Evolutionary conservation across 1,139 yeast species (phyloP).

Genomic region (Yamadazyma atmosphaerica): DNA sequence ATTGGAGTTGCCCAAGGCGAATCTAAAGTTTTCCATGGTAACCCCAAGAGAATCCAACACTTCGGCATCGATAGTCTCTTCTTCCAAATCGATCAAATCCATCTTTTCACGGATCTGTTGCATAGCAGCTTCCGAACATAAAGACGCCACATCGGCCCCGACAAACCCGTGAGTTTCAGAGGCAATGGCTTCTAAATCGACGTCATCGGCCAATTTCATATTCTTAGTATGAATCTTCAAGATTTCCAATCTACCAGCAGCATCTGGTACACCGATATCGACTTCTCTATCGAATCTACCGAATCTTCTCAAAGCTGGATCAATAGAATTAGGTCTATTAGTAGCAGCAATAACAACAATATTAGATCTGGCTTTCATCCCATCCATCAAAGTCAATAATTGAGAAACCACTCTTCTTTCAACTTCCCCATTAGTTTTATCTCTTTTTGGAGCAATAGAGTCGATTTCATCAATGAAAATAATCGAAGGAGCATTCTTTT

Average conservation of each 20-base stretch:
- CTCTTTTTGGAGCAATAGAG: constrained; percentile 99
- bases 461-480: constrained; percentile 98
- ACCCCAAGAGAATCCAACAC: constrained; percentile 95
- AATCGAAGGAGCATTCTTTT: constrained; percentile 95
- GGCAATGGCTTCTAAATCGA: constrained; percentile 86
- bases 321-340: constrained; percentile 97
- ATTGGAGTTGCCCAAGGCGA: constrained; percentile 95
- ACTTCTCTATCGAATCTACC: constrained; percentile 99
- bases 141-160: constrained; percentile 80
- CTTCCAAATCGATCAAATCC: constrained; percentile 97
- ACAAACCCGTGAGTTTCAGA: constrained; percentile 92
- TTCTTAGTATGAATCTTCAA: constrained; percentile 85
- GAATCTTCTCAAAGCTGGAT: constrained; percentile 96
- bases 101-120: constrained; percentile 97
- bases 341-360: constrained; percentile 89
- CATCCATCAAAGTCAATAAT: constrained; percentile 95
- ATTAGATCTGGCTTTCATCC: constrained; percentile 98
- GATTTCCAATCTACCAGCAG: constrained; percentile 96
- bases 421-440: constrained; percentile 99
- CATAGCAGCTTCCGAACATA: constrained; percentile 97
- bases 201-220: constrained; percentile 95
- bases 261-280: constrained; percentile 98
- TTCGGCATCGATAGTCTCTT: constrained; percentile 97
- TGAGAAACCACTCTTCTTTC: constrained; percentile 96
- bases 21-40: constrained; percentile 98